Base-by-base conservation (phyloP, 148 eudicot species). In the Dysphania ambrosioides region DNA sequence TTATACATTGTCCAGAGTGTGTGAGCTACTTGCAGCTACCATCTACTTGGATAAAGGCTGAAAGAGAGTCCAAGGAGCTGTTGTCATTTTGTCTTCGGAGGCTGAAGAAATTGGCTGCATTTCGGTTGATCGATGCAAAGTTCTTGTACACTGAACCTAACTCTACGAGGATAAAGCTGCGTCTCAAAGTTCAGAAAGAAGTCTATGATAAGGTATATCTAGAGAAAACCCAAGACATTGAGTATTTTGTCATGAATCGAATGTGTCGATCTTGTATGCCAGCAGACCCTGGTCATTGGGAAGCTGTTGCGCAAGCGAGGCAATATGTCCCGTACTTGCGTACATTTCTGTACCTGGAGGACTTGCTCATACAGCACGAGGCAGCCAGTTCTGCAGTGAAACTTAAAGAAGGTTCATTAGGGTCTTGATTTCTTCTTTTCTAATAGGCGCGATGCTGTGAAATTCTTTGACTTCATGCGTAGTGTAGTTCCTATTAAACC, bases 301-400 rank as follows among this genome's bases (percentile, higher is more conserved):
- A 42, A 23, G 61, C 69, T 70, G 79, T 70, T 60, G 79, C 70
- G 59, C 79, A 77, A 61, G 51, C 70, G 35, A 77, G 79, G 69
- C 79, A 70, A 47, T 15, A 68, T 16, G 74, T 59, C 27, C 63
- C 63, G 38, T 73, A 68, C 47, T 40, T 68, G 72, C 72, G 72
- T 6, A 57, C 78, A 16, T 75, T 68, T 15, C 51, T 56, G 8
- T 68, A 30, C 66, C 57, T 75, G 66, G 66, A 58, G 42, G 53
- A 31, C 5, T 72, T 75, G 36, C 55, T 75, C 10, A 7, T 55
- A 8, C 68, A 55, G 58, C 79, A 76, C 59, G 51, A 13, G 5
- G 73, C 67, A n/a, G 58, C 66, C 15, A 26, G 19, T 62, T 36
- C n/a, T 31, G 61, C 74, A 24, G 79, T 77, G 18, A 58, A 34